Percentiles rank a stretch among this genome's conserved stretches.
These are phyloP conservation scores for Phytophthora melonis DNA, from an alignment of 352 stramenopile species.

Conservation along the genomic window DNA sequence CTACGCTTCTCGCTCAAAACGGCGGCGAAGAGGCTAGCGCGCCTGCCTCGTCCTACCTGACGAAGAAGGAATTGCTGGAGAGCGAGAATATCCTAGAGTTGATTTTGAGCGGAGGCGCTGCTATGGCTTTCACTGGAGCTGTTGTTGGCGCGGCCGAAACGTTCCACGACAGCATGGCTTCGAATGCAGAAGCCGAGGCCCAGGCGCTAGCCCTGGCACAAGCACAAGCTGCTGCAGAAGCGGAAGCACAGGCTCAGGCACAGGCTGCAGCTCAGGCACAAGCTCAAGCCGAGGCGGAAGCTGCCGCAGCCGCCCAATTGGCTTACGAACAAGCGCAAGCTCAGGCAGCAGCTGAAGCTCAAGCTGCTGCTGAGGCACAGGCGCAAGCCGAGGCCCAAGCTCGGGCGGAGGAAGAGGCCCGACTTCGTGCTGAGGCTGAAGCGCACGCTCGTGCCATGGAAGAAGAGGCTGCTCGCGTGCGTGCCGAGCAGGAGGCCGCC, in stretches of 20 bases:
- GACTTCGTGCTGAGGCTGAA: constrained; percentile 37
- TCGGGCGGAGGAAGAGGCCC: constrained; percentile 38
- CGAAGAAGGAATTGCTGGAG: constrained; percentile 68
- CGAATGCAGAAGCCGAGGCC: constrained; percentile 32
- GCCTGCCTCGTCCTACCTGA: constrained; percentile 83
- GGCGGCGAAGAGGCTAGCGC: constrained; percentile 54
- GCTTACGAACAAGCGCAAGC: constrained; percentile 40
- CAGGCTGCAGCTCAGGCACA: constrained; percentile 37
- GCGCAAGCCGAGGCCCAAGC: constrained; percentile 37
- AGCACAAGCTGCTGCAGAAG: constrained; percentile 37
- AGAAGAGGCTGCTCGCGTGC: constrained; percentile 36
- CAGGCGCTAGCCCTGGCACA: constrained; percentile 32
- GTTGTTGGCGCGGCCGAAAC: constrained; percentile 13
- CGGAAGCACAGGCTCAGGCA: constrained; percentile 37
- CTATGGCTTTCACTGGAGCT: constrained; percentile 20
- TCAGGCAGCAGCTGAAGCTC: constrained; percentile 26
- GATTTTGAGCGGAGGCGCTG: constrained; percentile 49
- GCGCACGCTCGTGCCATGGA: constrained; percentile 37
- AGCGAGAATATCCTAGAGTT: constrained; percentile 65
- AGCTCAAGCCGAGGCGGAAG: constrained; percentile 33
- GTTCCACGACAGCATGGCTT: constrained; percentile 27
- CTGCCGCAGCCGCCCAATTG: constrained; percentile 22
- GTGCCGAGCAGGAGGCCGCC: constrained; percentile 32
- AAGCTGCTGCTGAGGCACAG: constrained; percentile 32
- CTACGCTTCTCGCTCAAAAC: constrained; percentile 89